Conservation (phyloP, 352 stramenopile genomes). For the Hyaloperonospora brassicae region DNA sequence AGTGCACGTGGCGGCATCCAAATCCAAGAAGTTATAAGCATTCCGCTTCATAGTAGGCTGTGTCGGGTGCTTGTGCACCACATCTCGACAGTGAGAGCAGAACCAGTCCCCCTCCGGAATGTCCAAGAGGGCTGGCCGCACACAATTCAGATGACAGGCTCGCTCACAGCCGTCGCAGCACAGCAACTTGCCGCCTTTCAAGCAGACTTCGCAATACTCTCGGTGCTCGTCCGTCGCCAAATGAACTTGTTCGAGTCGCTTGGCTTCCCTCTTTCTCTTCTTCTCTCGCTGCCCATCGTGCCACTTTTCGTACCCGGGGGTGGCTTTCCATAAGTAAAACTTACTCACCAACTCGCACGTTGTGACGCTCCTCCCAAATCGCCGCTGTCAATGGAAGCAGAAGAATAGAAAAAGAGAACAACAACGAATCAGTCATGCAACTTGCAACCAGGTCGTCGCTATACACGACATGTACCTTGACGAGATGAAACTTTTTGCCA, state of each 20-base stretch:
- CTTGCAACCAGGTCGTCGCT: too few species aligned
- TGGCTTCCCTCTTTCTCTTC: conserved; percentile 44
- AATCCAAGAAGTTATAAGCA: not conserved
- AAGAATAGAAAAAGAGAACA: too few species aligned
- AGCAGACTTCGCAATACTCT: conserved; percentile 64
- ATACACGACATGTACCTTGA: conserved; percentile 30
- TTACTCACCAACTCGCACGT: conserved; percentile 44
- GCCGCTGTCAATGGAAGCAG: conserved; percentile 20
- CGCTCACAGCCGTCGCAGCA: conserved; percentile 72
- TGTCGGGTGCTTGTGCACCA: not conserved
- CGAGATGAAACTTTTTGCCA: conserved; percentile 55
- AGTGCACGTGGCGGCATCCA: conserved; percentile 1
- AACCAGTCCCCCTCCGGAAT: conserved; percentile 69
- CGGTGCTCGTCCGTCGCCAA: conserved; percentile 50
- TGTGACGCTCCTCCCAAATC: conserved; percentile 27
- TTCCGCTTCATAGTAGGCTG: not conserved
- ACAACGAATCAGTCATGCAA: too few species aligned
- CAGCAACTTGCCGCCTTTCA: conserved; percentile 55
- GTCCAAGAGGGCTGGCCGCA: conserved; percentile 55
- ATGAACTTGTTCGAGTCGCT: conserved; percentile 20
- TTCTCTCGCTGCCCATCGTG: conserved; percentile 37
- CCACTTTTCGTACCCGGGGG: conserved; percentile 43
- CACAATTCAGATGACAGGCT: conserved; percentile 69
- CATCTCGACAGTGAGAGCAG: conserved; percentile 37
- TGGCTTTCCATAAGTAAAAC: conserved; percentile 66